Conservation (phyloP, 2,329 filamentous ascomycete species). For the Aaosphaeria pasadenensis region DNA sequence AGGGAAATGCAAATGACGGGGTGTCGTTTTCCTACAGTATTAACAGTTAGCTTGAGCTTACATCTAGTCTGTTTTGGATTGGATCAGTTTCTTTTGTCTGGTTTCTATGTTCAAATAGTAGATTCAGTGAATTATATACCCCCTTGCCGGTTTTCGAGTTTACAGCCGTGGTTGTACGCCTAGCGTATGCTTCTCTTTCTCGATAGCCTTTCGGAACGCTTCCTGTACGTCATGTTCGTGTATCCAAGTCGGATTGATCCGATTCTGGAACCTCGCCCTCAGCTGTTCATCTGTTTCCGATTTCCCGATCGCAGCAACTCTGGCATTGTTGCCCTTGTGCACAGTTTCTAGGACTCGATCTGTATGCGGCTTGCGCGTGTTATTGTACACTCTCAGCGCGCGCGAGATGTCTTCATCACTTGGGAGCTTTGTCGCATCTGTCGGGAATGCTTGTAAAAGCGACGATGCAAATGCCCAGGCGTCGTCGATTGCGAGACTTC, state of each 20-base stretch:
- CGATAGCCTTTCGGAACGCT: constrained; percentile 5
- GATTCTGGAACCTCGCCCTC: constrained; percentile 12
- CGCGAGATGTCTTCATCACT: constrained; percentile 2
- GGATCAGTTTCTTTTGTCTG: no score
- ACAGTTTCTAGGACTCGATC: constrained; percentile 23
- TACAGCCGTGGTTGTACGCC: no score
- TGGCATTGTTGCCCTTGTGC: constrained; percentile 16
- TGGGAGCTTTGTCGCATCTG: background rate
- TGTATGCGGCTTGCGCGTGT: constrained; percentile 33
- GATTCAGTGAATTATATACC: no score
- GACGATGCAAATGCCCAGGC: constrained; percentile 31
- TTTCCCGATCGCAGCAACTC: constrained; percentile 12
- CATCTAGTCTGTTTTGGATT: no score
- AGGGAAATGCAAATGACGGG: no score
- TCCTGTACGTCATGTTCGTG: constrained; percentile 26
- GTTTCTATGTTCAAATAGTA: no score
- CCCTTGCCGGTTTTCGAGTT: no score
- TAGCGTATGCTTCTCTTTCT: background rate
- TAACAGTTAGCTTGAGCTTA: no score
- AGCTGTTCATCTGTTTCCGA: constrained; percentile 19
- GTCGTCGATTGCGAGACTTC: constrained; percentile 40
- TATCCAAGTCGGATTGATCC: constrained; percentile 19
- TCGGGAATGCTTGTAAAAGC: constrained; percentile 9
- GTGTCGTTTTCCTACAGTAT: no score
- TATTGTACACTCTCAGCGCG: constrained; percentile 34